These are phyloP conservation scores for Geotrichum cucujoidarum DNA, from an alignment of 1,139 yeast species.

Conservation along the genomic window DNA sequence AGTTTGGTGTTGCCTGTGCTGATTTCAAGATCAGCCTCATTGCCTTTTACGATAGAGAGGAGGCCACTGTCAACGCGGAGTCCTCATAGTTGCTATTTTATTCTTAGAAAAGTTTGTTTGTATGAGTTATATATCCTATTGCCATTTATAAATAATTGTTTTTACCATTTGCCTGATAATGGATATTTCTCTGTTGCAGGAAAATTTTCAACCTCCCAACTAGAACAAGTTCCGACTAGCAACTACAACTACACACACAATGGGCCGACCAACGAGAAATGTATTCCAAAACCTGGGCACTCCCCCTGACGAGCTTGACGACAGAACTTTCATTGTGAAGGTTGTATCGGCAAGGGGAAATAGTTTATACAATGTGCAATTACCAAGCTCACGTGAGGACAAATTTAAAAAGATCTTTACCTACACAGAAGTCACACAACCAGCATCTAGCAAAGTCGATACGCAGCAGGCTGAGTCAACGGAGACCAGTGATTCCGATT, in stretches of 20 bases:
- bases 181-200: background rate
- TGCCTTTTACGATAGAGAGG: conserved; percentile 54
- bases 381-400: conserved; percentile 27
- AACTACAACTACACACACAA: no score
- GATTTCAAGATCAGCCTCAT: conserved; percentile 77
- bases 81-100: conserved; percentile 8
- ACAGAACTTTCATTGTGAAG: conserved; percentile 33
- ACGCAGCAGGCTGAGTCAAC: conserved; percentile 5
- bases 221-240: no score
- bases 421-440: conserved; percentile 5
- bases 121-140: background rate
- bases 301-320: conserved; percentile 32
- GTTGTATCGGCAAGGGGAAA: conserved; percentile 35
- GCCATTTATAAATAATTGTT: background rate
- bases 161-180: background rate
- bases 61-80: conserved; percentile 22
- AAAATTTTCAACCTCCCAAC: conserved; percentile 1
- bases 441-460: conserved; percentile 17
- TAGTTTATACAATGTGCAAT: conserved; percentile 32
- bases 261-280: background rate
- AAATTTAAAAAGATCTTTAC: conserved; percentile 20
- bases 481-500: conserved; percentile 20
- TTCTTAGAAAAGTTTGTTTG: conserved; percentile 2
- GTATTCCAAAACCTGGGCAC: conserved; percentile 18
- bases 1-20: conserved; percentile 91